Evolutionary conservation across 176 grass and related monocot genomes (phyloP).

Genomic region (Aegilops sharonensis): DNA sequence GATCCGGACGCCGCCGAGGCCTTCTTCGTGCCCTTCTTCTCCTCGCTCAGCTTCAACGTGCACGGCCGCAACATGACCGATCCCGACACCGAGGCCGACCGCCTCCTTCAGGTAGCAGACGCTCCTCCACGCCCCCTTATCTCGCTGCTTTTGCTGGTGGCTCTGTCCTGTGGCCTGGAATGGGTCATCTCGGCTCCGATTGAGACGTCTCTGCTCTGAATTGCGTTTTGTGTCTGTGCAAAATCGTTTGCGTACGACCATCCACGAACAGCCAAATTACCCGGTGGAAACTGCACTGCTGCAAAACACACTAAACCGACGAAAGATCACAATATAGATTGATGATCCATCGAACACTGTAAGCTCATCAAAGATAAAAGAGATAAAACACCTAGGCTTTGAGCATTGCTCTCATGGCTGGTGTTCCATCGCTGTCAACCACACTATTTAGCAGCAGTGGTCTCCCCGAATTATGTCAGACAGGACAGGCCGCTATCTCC

Average conservation of each 20-base stretch:
- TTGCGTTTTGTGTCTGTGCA: background rate
- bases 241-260: background rate
- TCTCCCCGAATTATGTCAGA: slow-evolving; percentile 18
- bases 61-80: slow-evolving; percentile 97
- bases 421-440: background rate
- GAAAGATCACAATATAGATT: background rate
- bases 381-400: background rate
- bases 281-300: background rate
- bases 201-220: slow-evolving; percentile 16
- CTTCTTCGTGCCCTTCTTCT: slow-evolving; percentile 99
- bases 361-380: background rate
- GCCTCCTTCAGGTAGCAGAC: slow-evolving; percentile 66
- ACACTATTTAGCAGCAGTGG: background rate
- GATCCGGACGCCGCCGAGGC: slow-evolving; percentile 76
- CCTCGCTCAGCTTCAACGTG: slow-evolving; percentile 94
- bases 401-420: slow-evolving; percentile 1
- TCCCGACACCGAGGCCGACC: slow-evolving; percentile 81
- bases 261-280: slow-evolving; percentile 14
- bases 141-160: background rate
- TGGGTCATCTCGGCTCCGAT: background rate
- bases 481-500: background rate
- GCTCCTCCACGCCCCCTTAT: background rate
- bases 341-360: background rate
- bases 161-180: background rate
- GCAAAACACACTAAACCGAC: background rate